Base-by-base conservation (phyloP, 129 eudicot species). In the Artemisia annua region DNA sequence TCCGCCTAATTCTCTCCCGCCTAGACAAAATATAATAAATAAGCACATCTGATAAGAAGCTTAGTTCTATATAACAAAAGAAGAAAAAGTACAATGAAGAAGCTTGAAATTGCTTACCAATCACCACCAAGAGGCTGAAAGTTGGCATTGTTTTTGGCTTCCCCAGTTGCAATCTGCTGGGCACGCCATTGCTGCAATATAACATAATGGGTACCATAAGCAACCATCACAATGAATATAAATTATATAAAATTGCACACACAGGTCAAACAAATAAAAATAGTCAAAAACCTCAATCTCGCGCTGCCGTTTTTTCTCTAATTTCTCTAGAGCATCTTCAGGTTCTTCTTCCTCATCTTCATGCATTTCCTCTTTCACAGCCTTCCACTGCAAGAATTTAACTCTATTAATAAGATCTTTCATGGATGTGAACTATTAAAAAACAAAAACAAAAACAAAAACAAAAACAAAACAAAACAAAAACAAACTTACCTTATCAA, bases 51-150 rank as follows among this genome's bases (percentile, higher is more conserved):
- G 3, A 30, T 46, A 60, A 13, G 17, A 46, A n/a, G 53, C 4
- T 24, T 53, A 61, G 4, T 24, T 12, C 7, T 26, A 12, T 7
- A 60, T 0, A 30, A 64, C 12, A 44, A 12, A 43, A 66, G 3
- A 22, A 59, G 35, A 55, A 50, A 14, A 57, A 20, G 0, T 22
- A 54, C 11, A 70, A 32, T 53, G 12, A 4, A 5, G 46, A 39
- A 39, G 46, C 10, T 39, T 11, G 11, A 39, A 13, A 63, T 0
- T 18, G 52, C 17, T 66, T 84, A 94, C 99, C 99, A 94, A 82
- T 94, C 99, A 80, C 99, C 94, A 59, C 97, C 96, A 63, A 94
- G 84, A 16, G 99, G 99, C 87, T 94, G 99, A 79, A 94, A 94
- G 80, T 94, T 94, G 59, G 97, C 97, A 74, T 90, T 88, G 66